Evolutionary conservation across 345 rosid species (phyloP).

Genomic region (Noccaea bulbosa): DNA sequence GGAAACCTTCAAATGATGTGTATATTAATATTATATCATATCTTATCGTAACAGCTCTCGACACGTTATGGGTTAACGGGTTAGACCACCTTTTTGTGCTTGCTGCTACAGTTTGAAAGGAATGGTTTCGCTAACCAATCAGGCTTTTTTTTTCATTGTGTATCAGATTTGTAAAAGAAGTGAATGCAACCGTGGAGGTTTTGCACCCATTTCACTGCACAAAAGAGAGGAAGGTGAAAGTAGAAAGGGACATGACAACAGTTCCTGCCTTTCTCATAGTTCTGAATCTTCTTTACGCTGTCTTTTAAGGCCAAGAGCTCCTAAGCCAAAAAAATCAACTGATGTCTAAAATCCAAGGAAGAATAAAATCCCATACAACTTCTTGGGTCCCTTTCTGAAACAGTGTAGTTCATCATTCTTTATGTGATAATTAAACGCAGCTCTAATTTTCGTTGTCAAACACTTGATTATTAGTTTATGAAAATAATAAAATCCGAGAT

Average conservation of each 20-base stretch:
- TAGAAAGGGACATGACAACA: slow-evolving; percentile 78
- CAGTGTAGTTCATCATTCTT: slow-evolving; percentile 4
- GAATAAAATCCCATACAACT: neutral
- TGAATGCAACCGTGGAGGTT: slow-evolving; percentile 67
- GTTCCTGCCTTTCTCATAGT: slow-evolving; percentile 79
- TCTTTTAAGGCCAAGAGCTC: slow-evolving; percentile 82
- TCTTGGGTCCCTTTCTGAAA: neutral
- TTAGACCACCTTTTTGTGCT: slow-evolving; percentile 37
- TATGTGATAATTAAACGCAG: neutral
- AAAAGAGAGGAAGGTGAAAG: slow-evolving; percentile 72
- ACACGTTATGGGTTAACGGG: slow-evolving; percentile 67
- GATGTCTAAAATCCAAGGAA: slow-evolving; percentile 28
- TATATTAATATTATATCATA: neutral
- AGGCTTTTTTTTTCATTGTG: neutral
- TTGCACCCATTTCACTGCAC: slow-evolving; percentile 94
- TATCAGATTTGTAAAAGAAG: slow-evolving; percentile 79
- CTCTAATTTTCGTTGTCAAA: too few species aligned
- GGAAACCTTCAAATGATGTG: slow-evolving; percentile 18
- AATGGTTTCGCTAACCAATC: slow-evolving; percentile 16
- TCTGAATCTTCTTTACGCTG: slow-evolving; percentile 56
- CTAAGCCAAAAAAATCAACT: slow-evolving; percentile 91
- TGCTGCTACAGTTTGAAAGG: neutral
- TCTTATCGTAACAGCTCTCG: slow-evolving; percentile 62
- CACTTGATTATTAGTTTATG: too few species aligned
- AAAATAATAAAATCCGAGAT: too few species aligned